Conservation (phyloP, 805 yeast species). For the Kuraishia capsulata region DNA sequence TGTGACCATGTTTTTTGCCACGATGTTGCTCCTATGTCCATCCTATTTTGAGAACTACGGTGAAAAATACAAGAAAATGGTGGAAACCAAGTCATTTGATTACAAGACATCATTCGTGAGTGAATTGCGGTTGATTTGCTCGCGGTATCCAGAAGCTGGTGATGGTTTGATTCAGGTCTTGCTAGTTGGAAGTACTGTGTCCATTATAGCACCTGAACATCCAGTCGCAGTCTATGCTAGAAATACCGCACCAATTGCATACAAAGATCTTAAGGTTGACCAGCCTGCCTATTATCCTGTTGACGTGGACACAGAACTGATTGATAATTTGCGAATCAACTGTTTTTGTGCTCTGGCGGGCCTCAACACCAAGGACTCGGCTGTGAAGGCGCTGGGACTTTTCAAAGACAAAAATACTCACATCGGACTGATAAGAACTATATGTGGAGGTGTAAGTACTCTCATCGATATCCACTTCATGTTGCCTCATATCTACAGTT, state of each 20-base stretch:
- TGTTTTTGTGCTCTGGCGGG: slow-evolving; percentile 16
- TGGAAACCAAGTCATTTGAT: neutral
- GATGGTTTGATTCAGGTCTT: slow-evolving; percentile 23
- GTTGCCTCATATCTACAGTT: neutral
- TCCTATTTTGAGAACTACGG: slow-evolving; percentile 16
- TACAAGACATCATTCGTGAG: neutral
- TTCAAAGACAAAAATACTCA: neutral
- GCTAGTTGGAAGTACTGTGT: slow-evolving; percentile 22
- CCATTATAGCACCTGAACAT: slow-evolving; percentile 14
- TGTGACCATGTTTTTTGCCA: slow-evolving; percentile 22
- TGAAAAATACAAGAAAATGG: slow-evolving; percentile 7
- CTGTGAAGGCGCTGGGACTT: slow-evolving; percentile 4
- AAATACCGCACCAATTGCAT: slow-evolving; percentile 12
- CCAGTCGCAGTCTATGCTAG: slow-evolving; percentile 19
- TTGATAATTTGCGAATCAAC: slow-evolving; percentile 14
- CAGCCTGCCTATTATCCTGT: slow-evolving; percentile 15
- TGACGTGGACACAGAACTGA: slow-evolving; percentile 8
- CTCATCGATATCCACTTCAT: slow-evolving; percentile 4
- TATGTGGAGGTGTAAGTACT: slow-evolving; percentile 5
- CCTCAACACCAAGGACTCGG: slow-evolving; percentile 6
- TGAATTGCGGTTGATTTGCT: slow-evolving; percentile 5
- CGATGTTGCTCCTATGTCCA: slow-evolving; percentile 24
- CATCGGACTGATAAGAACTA: slow-evolving; percentile 5
- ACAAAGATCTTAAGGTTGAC: slow-evolving; percentile 19
- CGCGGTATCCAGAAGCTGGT: slow-evolving; percentile 15